Evolutionary conservation across 2,329 filamentous ascomycete genomes (phyloP).

Genomic region (Cyphellophora europaea): DNA sequence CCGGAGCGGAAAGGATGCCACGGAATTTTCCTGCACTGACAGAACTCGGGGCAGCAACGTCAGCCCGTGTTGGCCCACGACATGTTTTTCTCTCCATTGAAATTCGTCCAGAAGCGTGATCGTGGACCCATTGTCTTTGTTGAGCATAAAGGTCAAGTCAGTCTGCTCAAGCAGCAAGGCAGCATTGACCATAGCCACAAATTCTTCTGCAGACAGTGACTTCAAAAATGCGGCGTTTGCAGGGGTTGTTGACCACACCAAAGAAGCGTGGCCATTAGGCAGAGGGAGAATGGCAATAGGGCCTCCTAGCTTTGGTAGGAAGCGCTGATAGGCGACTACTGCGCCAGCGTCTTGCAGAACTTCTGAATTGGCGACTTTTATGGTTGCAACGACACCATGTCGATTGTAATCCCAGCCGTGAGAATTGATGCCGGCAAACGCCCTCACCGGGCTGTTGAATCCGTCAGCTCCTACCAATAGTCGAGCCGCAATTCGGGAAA

Average conservation of each 20-base stretch:
- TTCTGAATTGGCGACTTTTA: slow-evolving; percentile 46
- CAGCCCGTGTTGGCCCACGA: slow-evolving; percentile 31
- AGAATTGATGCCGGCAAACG: slow-evolving; percentile 77
- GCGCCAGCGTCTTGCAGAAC: slow-evolving; percentile 31
- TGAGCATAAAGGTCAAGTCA: slow-evolving; percentile 75
- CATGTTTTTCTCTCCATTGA: slow-evolving; percentile 72
- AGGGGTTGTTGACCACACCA: slow-evolving; percentile 93
- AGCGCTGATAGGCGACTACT: slow-evolving; percentile 79
- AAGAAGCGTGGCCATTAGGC: slow-evolving; percentile 69
- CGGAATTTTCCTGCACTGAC: slow-evolving; percentile 65
- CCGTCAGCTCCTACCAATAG: slow-evolving; percentile 89
- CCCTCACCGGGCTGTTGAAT: slow-evolving; percentile 83
- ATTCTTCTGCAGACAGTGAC: slow-evolving; percentile 60
- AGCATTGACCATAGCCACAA: slow-evolving; percentile 82
- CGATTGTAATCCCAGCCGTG: slow-evolving; percentile 89
- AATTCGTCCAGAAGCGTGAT: slow-evolving; percentile 60
- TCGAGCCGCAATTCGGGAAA: slow-evolving; percentile 57
- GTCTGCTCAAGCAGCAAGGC: slow-evolving; percentile 74
- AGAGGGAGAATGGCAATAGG: slow-evolving; percentile 87
- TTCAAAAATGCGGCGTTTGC: slow-evolving; percentile 71
- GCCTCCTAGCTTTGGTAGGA: slow-evolving; percentile 68
- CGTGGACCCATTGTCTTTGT: slow-evolving; percentile 8
- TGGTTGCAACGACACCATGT: slow-evolving; percentile 83
- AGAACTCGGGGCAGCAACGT: slow-evolving; percentile 57
- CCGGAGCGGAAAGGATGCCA: slow-evolving; percentile 85